phyloP scores from a whole-genome alignment of 2,329 filamentous ascomycete species.

The Xylaria sp. region DNA sequence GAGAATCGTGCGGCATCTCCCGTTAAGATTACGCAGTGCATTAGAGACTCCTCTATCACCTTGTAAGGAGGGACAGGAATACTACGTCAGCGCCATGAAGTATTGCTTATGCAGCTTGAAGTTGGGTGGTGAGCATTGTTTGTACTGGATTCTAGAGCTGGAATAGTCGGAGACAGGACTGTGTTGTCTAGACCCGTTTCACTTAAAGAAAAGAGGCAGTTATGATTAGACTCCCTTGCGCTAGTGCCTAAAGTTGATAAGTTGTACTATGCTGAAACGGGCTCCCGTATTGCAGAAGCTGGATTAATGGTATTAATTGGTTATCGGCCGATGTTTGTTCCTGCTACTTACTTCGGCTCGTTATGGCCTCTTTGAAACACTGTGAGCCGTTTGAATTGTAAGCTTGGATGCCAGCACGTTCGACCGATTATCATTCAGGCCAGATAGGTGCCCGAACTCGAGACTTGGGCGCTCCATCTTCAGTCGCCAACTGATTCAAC shows the following conservation, averaged over 20 bases:
- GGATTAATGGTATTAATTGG: neutral
- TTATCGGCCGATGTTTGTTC: neutral
- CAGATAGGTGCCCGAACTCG: neutral
- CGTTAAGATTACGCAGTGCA: neutral
- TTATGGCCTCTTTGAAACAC: neutral
- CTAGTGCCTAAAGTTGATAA: constrained; percentile 25
- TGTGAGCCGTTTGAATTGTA: neutral
- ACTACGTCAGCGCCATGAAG: neutral
- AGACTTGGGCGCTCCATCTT: constrained; percentile 12
- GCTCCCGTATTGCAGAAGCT: neutral
- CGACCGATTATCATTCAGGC: neutral
- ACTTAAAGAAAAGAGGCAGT: constrained; percentile 8
- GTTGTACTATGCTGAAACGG: constrained; percentile 2
- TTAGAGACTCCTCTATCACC: neutral
- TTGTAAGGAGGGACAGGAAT: neutral
- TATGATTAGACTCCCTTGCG: neutral
- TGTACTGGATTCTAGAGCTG: neutral
- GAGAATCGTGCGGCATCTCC: constrained; percentile 13
- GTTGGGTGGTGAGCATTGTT: neutral
- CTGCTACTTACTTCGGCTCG: constrained; percentile 1
- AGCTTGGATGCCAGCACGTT: neutral
- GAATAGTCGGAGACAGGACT: neutral
- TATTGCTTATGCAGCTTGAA: neutral
- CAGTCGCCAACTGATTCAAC: constrained; percentile 52
- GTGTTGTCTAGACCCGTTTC: constrained; percentile 2